Conservation (phyloP, 2,329 filamentous ascomycete genomes). For the Aurifilum marmelostoma region DNA sequence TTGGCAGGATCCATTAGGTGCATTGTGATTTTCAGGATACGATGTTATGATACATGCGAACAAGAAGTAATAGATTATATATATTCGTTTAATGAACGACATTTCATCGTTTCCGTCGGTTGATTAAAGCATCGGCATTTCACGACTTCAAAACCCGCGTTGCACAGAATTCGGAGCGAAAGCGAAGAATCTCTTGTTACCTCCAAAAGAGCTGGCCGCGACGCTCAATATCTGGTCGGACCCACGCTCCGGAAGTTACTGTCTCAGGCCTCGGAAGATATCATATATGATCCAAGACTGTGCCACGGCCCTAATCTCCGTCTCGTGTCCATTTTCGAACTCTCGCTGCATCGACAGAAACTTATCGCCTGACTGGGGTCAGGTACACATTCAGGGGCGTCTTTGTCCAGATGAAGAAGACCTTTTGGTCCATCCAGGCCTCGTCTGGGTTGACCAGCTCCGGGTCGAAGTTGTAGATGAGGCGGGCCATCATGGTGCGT, state of each 20-base stretch:
- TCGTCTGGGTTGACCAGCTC: constrained; percentile 41
- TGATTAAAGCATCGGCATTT: no score
- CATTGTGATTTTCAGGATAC: neutral
- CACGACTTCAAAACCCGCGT: no score
- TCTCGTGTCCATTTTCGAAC: neutral
- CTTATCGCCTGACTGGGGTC: constrained; percentile 36
- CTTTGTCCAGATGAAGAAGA: constrained; percentile 48
- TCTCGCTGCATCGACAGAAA: neutral
- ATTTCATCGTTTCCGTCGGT: no score
- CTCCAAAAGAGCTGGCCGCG: no score
- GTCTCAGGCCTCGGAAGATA: no score
- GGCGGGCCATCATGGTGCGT: constrained; percentile 49
- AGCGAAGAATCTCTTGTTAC: no score
- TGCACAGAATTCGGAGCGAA: no score
- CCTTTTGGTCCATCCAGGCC: constrained; percentile 45
- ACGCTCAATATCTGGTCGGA: no score
- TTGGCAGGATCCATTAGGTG: neutral
- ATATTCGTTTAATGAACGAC: no score
- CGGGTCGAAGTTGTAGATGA: constrained; percentile 55
- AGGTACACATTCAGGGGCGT: constrained; percentile 41
- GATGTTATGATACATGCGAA: neutral
- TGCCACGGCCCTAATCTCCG: neutral
- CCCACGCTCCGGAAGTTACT: no score
- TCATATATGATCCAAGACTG: no score
- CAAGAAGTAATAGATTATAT: no score